Evolutionary conservation across 768 basidiomycete species (phyloP).

Genomic region (Crepidotus variabilis): DNA sequence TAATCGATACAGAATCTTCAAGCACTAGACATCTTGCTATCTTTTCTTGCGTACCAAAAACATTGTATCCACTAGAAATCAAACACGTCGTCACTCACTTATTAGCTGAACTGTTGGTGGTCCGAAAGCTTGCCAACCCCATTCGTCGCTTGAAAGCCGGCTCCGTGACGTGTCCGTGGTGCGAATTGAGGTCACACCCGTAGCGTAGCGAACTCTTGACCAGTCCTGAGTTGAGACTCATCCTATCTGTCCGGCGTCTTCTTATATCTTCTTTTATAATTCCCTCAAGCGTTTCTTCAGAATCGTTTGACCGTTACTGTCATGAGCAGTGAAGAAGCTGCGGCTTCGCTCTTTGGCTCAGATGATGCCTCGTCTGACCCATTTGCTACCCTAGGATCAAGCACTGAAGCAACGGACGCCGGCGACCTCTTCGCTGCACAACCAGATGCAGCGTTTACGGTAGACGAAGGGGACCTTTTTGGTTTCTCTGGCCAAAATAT

Average conservation of each 20-base stretch:
- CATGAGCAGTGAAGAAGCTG: slow-evolving; percentile 72
- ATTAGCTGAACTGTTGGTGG: no score
- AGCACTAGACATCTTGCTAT: no score
- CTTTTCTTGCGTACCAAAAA: no score
- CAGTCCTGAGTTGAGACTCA: not conserved
- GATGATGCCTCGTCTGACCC: slow-evolving; percentile 60
- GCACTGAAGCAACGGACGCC: slow-evolving; percentile 9
- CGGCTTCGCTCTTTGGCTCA: slow-evolving; percentile 76
- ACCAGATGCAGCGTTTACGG: slow-evolving; percentile 3
- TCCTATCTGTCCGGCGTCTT: not conserved
- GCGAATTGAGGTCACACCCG: not conserved
- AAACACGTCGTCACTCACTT: no score
- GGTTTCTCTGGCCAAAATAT: not conserved
- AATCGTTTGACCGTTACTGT: not conserved
- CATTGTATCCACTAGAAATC: no score
- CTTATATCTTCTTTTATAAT: not conserved
- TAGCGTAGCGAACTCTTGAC: not conserved
- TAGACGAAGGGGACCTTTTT: slow-evolving; percentile 1
- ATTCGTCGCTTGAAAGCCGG: not conserved
- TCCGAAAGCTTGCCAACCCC: not conserved
- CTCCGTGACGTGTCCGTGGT: slow-evolving; percentile 10
- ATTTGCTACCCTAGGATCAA: slow-evolving; percentile 55
- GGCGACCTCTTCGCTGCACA: slow-evolving; percentile 10
- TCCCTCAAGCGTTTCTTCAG: not conserved
- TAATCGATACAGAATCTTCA: not conserved